Evolutionary conservation across 2,329 filamentous ascomycete species (phyloP), one percentile per base, ranked within the genome.

Genomic region (Stromatinia cepivora): DNA sequence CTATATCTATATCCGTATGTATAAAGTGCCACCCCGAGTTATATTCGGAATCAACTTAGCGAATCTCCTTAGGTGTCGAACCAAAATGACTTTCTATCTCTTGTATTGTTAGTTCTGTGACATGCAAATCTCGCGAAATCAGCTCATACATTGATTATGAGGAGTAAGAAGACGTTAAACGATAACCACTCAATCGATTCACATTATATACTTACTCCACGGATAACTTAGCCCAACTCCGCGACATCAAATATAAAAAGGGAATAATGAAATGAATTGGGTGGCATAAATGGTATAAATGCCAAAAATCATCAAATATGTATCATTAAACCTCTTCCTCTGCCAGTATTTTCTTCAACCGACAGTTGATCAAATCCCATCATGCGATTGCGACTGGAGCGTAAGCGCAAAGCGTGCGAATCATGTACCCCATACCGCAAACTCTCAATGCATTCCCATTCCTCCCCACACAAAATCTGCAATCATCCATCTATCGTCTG

Each of bases 351-450:
- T 42, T 56, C 48, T 67, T 34, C 25, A 52, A 22, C 46, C 36
- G 9, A 17, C 46, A 15, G 46, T 63, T 46, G 22, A 63, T 52
- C 31, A 25, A n/a, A 10, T 52, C 9, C 22, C 61, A 28, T 63
- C 46, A 52, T 11, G n/a, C 15, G 1, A 25, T 8, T 52, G 46
- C 46, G 66, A 63, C 48, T 46, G 66, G 46, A 45, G 57, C 66
- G 57, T 45, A 42, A 34, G 57, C 66, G 57, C 48, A 45, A 68
- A 50, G 52, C 28, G 15, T 56, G 45, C 34, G 8, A 63, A 54
- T 52, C 48, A 20, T 46, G 25, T 68, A 63, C 66, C 57, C 66
- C 66, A 63, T 59, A 67, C 46, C 56, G 46, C 36, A 20, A 52
- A 20, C 31, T 53, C 63, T 46, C 25, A 57, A 54, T 65, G 62